These are phyloP conservation scores for Ceratocystis ficicola DNA, from an alignment of 2,329 filamentous ascomycete genomes.

Conservation along the genomic window DNA sequence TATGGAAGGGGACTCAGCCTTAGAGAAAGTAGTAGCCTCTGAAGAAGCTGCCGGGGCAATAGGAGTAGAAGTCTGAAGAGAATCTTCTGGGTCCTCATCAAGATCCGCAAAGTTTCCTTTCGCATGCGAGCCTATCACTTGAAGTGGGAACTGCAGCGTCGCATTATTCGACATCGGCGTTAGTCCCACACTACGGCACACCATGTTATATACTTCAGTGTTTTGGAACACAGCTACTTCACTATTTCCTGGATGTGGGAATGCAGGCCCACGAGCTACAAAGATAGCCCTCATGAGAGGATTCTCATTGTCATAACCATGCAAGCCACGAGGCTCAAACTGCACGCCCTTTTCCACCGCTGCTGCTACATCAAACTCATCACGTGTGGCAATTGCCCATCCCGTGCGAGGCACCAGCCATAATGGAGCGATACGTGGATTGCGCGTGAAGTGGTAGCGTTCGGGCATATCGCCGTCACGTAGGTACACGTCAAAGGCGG, in stretches of 20 bases:
- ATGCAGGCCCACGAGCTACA: conserved; percentile 79
- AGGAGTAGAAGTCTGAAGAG: background rate
- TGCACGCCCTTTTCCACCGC: conserved; percentile 33
- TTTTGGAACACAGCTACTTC: conserved; percentile 79
- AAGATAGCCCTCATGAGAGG: conserved; percentile 96
- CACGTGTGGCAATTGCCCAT: conserved; percentile 76
- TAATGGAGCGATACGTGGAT: conserved; percentile 79
- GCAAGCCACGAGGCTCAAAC: conserved; percentile 73
- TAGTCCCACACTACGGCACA: conserved; percentile 77
- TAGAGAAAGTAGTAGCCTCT: conserved; percentile 23
- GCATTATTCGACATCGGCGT: conserved; percentile 72
- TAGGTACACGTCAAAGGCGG: conserved; percentile 76
- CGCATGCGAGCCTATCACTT: conserved; percentile 50
- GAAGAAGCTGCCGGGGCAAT: conserved; percentile 20
- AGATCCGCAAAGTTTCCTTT: conserved; percentile 37
- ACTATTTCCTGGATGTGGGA: conserved; percentile 73
- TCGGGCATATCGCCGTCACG: conserved; percentile 79
- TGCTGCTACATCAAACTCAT: conserved; percentile 57
- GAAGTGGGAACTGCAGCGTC: conserved; percentile 61
- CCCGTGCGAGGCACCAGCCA: conserved; percentile 90
- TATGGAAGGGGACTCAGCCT: background rate
- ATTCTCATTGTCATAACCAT: conserved; percentile 91
- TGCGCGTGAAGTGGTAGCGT: conserved; percentile 81
- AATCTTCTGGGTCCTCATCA: conserved; percentile 41
- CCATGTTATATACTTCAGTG: conserved; percentile 84